Base-by-base conservation (phyloP, 2,329 filamentous ascomycete species). In the Colletotrichum falcatum region DNA sequence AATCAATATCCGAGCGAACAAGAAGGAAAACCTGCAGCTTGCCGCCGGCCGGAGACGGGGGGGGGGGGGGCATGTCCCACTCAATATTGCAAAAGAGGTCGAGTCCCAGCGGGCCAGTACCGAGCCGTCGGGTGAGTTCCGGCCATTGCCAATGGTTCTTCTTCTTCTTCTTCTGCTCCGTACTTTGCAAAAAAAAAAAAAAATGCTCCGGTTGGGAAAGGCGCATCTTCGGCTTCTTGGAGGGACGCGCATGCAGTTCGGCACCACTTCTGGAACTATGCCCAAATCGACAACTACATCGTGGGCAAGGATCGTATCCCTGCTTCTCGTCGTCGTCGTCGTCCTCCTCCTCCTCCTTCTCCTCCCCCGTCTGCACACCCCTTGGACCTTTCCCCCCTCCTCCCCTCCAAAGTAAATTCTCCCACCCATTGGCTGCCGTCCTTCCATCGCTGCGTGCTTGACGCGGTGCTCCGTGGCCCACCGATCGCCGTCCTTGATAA, bases 241-340 rank as follows among this genome's bases (percentile, higher is more conserved):
- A 48, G 61, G 59, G 46, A 35, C 37, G 66, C 42, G 64, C 56
- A 66, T 70, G 56, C 56, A 61, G 44, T 51, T 60, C 33, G 59
- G 61, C 28, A 39, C 28, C 61, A 28, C 44, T 46, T 60, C 23
- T 51, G 16, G 39, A n/a, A 37, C 67, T 67, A 70, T 66, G 33
- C 67, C 64, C 67, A 62, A 70, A 66, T 62, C 63, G 63, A 70
- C 67, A 70, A 70, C 56, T 70, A 44, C 42, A 70, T 70, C 67
- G 67, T 53, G 35, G 67, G 28, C 63, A 49, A 58, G 67, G 51
- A 51, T 67, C 49, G 3, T 4, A 51, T 28, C 26, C 48, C 23
- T 49, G 12, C 48, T 44, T 1, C 23, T 44, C 12, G 11, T 49
- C 9, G 4, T n/a, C 23, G 1, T 48, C 2, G 12, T 42, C n/a